A percentile compares a stretch with the other conserved stretches of the same genome.
These are phyloP conservation scores for Bruguiera parviflora DNA, from an alignment of 345 rosid genomes.

Conservation along the genomic window DNA sequence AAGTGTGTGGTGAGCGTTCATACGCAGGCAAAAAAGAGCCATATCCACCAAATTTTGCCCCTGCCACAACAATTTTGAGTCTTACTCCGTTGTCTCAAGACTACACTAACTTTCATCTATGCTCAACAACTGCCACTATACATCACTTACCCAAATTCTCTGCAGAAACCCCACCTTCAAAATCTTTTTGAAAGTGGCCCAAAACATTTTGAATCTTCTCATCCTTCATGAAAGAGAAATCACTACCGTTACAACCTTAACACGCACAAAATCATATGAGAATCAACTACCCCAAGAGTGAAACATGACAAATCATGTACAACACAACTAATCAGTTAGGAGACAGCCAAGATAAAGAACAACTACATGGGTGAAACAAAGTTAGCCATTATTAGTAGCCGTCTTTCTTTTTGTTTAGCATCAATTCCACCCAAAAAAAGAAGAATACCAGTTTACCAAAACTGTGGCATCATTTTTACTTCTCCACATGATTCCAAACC, in stretches of 20 bases:
- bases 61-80: conserved; percentile 38
- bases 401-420: no score
- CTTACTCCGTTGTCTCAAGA: conserved; percentile 12
- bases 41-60: conserved; percentile 52
- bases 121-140: conserved; percentile 7
- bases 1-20: conserved; percentile 28
- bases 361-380: no score
- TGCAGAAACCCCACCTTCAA: conserved; percentile 44
- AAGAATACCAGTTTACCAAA: no score
- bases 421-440: no score
- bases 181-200: conserved; percentile 64
- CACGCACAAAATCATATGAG: background rate
- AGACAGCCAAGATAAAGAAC: no score
- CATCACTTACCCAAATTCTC: conserved; percentile 56
- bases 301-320: background rate
- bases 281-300: background rate
- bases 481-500: no score
- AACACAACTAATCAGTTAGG: background rate
- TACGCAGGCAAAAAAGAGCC: conserved; percentile 70
- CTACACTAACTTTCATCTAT: background rate
- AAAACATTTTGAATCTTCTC: conserved; percentile 55
- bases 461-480: no score
- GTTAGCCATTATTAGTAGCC: no score
- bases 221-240: conserved; percentile 48
- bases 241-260: conserved; percentile 17